Conservation (phyloP, 805 yeast species). For the Wickerhamomyces mucosus region DNA sequence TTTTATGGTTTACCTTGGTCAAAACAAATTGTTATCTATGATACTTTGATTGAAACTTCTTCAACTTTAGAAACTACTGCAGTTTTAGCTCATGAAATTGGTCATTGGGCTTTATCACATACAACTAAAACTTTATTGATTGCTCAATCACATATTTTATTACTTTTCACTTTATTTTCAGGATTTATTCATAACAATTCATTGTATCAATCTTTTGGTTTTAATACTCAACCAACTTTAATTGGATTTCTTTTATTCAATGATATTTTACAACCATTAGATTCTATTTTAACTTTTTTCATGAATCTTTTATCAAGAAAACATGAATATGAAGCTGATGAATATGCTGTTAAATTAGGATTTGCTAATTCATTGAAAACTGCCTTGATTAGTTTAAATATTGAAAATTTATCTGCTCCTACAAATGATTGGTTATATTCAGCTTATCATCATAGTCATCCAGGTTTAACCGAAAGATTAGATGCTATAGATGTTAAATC, state of each 20-base stretch:
- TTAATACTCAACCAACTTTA: slow-evolving; percentile 55
- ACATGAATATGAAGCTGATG: slow-evolving; percentile 91
- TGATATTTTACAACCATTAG: slow-evolving; percentile 73
- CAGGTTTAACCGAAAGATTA: slow-evolving; percentile 84
- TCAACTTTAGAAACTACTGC: slow-evolving; percentile 79
- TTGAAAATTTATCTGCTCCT: slow-evolving; percentile 76
- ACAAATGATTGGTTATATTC: slow-evolving; percentile 88
- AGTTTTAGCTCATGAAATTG: slow-evolving; percentile 96
- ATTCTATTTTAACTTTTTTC: slow-evolving; percentile 53
- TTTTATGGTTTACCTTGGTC: slow-evolving; percentile 96
- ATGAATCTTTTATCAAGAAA: slow-evolving; percentile 70
- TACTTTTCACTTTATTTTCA: slow-evolving; percentile 65
- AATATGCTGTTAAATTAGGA: slow-evolving; percentile 69
- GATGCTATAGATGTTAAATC: slow-evolving; percentile 46
- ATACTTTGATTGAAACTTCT: slow-evolving; percentile 78
- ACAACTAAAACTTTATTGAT: slow-evolving; percentile 65
- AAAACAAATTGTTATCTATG: slow-evolving; percentile 89
- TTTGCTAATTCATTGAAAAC: slow-evolving; percentile 56
- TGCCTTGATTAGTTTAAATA: slow-evolving; percentile 67
- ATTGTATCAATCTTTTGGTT: slow-evolving; percentile 73
- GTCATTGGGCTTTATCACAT: slow-evolving; percentile 94
- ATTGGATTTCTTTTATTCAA: slow-evolving; percentile 76
- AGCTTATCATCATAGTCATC: slow-evolving; percentile 85
- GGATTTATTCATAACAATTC: slow-evolving; percentile 74
- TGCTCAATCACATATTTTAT: slow-evolving; percentile 53